Percentiles rank a stretch among this genome's conserved stretches.
Evolutionary conservation across 352 stramenopile species (phyloP).

Genomic region (Blastocystis sp.): DNA sequence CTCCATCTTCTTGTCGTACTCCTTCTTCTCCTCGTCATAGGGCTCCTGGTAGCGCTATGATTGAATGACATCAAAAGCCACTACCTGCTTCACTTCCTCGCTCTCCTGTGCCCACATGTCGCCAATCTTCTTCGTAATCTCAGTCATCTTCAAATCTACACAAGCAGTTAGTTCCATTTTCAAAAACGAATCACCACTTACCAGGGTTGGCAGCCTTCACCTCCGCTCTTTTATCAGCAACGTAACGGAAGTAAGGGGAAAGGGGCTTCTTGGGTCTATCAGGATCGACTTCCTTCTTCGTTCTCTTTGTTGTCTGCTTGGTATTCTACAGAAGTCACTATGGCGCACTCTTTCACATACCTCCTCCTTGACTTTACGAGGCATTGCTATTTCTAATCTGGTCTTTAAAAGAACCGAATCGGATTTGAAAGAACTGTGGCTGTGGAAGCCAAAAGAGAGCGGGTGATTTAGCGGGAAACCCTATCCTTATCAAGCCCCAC

Average conservation of each 20-base stretch:
- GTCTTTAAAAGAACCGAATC: too few species aligned
- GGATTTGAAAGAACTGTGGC: too few species aligned
- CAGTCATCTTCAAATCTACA: slow-evolving; percentile 60
- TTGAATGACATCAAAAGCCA: not conserved
- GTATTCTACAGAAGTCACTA: slow-evolving; percentile 9
- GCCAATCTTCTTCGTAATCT: slow-evolving; percentile 35
- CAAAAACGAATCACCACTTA: not conserved
- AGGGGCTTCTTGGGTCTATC: slow-evolving; percentile 45
- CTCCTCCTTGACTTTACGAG: too few species aligned
- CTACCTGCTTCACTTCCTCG: slow-evolving; percentile 22
- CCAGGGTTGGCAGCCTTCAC: not conserved
- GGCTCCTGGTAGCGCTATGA: slow-evolving; percentile 29
- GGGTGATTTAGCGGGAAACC: too few species aligned
- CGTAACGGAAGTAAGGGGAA: slow-evolving; percentile 31
- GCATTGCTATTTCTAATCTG: too few species aligned
- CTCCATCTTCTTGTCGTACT: slow-evolving; percentile 53
- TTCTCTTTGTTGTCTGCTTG: slow-evolving; percentile 28
- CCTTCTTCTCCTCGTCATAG: slow-evolving; percentile 43
- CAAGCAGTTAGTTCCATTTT: not conserved
- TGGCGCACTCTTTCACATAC: not conserved
- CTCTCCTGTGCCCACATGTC: slow-evolving; percentile 30
- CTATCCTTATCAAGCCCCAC: too few species aligned
- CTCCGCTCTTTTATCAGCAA: slow-evolving; percentile 7
- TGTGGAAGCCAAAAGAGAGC: too few species aligned
- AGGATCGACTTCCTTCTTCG: slow-evolving; percentile 51